Conservation (phyloP, 345 rosid genomes). For the Pugionium cornutum region DNA sequence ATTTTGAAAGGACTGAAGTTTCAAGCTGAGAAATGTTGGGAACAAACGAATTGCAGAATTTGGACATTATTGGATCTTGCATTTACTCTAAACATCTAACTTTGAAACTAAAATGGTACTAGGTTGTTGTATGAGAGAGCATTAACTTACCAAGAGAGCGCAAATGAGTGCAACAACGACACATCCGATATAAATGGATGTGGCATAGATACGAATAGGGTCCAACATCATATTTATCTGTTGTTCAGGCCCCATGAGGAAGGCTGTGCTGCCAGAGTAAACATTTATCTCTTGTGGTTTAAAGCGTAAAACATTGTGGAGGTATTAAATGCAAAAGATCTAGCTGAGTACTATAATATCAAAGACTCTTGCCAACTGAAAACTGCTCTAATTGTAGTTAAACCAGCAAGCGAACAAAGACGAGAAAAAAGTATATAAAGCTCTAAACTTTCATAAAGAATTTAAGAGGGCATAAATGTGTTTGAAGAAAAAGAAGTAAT, state of each 20-base stretch:
- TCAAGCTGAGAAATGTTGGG: background rate
- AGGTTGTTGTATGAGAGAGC: slow-evolving; percentile 3
- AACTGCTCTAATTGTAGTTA: background rate
- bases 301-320: slow-evolving; percentile 2
- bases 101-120: background rate
- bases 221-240: slow-evolving; percentile 93
- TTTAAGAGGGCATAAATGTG: background rate
- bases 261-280: slow-evolving; percentile 89
- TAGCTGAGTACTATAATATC: background rate
- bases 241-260: slow-evolving; percentile 72
- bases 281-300: slow-evolving; percentile 34
- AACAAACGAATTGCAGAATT: background rate
- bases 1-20: background rate
- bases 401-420: background rate
- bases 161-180: slow-evolving; percentile 74
- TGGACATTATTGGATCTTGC: background rate
- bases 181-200: slow-evolving; percentile 70
- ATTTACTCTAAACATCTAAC: background rate
- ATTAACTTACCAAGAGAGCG: slow-evolving; percentile 75
- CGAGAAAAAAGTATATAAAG: background rate
- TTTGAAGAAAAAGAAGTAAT: background rate
- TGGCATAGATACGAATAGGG: slow-evolving; percentile 68
- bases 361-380: background rate
- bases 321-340: slow-evolving; percentile 2
- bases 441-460: background rate